Evolutionary conservation across 2,329 filamentous ascomycete species (phyloP).

Genomic region (Colletotrichum karsti): DNA sequence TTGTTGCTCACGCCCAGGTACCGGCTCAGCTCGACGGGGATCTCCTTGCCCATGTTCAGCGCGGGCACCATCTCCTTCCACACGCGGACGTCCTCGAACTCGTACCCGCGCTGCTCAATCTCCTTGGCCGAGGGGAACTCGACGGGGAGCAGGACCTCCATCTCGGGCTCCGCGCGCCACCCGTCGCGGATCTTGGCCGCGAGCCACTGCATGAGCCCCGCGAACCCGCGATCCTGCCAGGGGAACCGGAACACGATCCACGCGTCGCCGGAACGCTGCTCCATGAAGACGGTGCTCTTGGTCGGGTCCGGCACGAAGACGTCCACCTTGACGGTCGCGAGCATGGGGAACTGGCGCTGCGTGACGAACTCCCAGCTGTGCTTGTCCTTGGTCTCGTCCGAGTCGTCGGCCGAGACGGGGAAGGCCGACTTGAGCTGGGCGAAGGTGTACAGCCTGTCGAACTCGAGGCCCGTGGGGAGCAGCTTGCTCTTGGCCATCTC

Average conservation of each 20-base stretch:
- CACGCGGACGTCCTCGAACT: conserved; percentile 67
- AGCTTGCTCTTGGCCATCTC: conserved; percentile 74
- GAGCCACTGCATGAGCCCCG: conserved; percentile 52
- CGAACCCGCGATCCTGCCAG: conserved; percentile 59
- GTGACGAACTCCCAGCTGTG: conserved; percentile 77
- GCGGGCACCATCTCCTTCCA: conserved; percentile 67
- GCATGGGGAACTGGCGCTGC: conserved; percentile 71
- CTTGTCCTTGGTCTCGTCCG: conserved; percentile 46
- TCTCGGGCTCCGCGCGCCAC: conserved; percentile 60
- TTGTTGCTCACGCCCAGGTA: conserved; percentile 74
- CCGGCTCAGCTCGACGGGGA: conserved; percentile 68
- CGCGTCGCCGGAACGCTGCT: conserved; percentile 51
- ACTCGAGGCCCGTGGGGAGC: conserved; percentile 74
- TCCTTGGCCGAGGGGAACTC: conserved; percentile 66
- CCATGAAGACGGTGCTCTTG: conserved; percentile 57
- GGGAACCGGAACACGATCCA: conserved; percentile 76
- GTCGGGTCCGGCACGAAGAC: conserved; percentile 74
- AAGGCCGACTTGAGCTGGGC: conserved; percentile 69
- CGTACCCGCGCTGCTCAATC: conserved; percentile 67
- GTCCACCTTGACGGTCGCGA: conserved; percentile 75
- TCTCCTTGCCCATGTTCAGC: conserved; percentile 65
- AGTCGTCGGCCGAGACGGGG: conserved; percentile 45
- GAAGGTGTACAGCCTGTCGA: conserved; percentile 86
- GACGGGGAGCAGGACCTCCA: conserved; percentile 73
- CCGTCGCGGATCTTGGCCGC: conserved; percentile 62